Percentiles rank a stretch among this genome's conserved stretches.
These are phyloP conservation scores for Stramenopiles sp. DNA, from an alignment of 352 stramenopile species.

Conservation along the genomic window DNA sequence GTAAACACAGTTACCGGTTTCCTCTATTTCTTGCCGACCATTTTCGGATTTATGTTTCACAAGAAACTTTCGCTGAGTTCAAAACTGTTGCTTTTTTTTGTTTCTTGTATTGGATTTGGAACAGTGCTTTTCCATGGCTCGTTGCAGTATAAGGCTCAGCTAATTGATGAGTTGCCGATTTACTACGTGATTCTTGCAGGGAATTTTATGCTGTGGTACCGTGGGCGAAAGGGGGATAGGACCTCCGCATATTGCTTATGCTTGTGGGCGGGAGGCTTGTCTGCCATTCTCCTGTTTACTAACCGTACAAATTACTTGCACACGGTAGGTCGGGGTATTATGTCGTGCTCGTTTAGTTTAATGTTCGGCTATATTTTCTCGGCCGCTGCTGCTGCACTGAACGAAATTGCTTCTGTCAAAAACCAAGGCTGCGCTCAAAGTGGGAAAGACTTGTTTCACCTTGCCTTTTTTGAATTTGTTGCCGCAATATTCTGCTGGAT, in stretches of 20 bases:
- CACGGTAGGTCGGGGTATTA: neutral
- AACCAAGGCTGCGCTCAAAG: neutral
- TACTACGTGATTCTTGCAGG: neutral
- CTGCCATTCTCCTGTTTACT: neutral
- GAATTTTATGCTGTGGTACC: neutral
- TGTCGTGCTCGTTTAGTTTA: neutral
- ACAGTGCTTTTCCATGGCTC: neutral
- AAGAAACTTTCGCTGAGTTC: neutral
- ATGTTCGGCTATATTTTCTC: neutral
- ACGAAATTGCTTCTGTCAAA: neutral
- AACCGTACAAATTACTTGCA: neutral
- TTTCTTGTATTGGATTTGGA: neutral
- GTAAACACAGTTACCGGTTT: neutral
- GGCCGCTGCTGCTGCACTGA: neutral
- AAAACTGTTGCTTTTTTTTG: neutral
- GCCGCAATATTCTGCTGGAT: neutral
- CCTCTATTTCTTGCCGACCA: neutral
- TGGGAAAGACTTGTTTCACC: neutral
- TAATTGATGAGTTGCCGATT: neutral
- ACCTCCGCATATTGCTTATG: neutral
- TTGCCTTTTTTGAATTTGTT: neutral
- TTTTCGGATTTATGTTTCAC: neutral
- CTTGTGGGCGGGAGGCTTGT: neutral
- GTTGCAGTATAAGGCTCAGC: neutral
- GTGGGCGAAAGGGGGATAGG: neutral